Percentiles rank a stretch among this genome's conserved stretches.
Conservation (phyloP, 306 rosid genomes). For the Rosa chinensis region DNA sequence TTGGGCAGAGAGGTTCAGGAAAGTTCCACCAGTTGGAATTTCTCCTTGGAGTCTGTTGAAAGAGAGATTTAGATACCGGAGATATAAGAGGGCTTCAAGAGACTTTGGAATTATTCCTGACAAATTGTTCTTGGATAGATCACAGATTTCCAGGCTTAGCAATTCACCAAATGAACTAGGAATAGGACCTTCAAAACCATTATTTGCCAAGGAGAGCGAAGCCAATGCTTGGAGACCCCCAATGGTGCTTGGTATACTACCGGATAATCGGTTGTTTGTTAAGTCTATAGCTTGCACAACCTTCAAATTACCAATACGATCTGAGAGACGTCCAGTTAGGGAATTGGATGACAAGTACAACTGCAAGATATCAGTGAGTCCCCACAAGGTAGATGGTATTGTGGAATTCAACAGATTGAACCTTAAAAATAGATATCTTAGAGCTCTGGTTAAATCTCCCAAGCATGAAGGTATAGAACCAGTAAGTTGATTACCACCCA, state of each 20-base stretch:
- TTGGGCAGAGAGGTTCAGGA: slow-evolving; percentile 15
- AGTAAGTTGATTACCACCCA: neutral
- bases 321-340: neutral
- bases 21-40: slow-evolving; percentile 25
- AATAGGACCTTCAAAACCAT: slow-evolving; percentile 3
- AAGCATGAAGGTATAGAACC: slow-evolving; percentile 10
- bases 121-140: slow-evolving; percentile 1
- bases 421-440: neutral
- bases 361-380: neutral
- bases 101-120: neutral
- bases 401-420: slow-evolving; percentile 1
- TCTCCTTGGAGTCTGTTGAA: slow-evolving; percentile 28
- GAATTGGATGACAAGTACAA: slow-evolving; percentile 7
- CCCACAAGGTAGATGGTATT: neutral
- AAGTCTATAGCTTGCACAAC: accelerated
- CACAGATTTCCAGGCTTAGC: neutral
- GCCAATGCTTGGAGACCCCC: neutral
- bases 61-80: slow-evolving; percentile 2
- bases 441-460: neutral
- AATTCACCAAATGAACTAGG: slow-evolving; percentile 21
- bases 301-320: neutral
- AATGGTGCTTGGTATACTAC: neutral
- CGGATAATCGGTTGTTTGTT: neutral
- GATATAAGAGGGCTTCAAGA: neutral
- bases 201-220: neutral